Conservation (phyloP, 2,329 filamentous ascomycete species). For the Xylariaceae sp. region DNA sequence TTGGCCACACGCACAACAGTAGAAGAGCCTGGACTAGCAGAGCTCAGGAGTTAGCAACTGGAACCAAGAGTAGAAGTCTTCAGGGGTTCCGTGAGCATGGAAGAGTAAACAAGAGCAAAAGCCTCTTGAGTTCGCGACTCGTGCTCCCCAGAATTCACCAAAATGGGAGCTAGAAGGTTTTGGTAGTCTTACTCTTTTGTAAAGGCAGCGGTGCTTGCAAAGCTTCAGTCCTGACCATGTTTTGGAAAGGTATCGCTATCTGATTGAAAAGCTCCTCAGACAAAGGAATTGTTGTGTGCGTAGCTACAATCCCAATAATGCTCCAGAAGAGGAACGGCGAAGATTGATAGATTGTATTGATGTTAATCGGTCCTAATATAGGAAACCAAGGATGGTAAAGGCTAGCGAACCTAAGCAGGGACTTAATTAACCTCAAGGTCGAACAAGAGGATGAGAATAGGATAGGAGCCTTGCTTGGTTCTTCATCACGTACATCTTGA, state of each 20-base stretch:
- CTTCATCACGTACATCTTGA: slow-evolving; percentile 32
- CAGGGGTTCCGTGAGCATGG: too few relatives aligned
- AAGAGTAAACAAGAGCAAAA: too few relatives aligned
- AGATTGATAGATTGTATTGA: slow-evolving; percentile 33
- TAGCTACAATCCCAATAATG: slow-evolving; percentile 34
- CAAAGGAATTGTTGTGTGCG: slow-evolving; percentile 25
- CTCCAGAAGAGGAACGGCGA: slow-evolving; percentile 42
- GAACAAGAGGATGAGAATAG: not conserved
- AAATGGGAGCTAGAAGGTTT: too few relatives aligned
- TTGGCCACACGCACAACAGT: slow-evolving; percentile 38
- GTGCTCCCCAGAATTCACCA: too few relatives aligned
- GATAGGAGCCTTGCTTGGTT: not conserved
- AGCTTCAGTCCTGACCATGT: slow-evolving; percentile 29
- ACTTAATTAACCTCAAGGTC: not conserved
- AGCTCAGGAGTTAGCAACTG: too few relatives aligned
- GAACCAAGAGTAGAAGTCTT: too few relatives aligned
- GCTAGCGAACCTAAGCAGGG: slow-evolving; percentile 32
- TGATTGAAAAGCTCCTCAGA: slow-evolving; percentile 31
- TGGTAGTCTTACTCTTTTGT: too few relatives aligned
- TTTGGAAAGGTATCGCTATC: slow-evolving; percentile 34
- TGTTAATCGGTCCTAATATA: slow-evolving; percentile 37
- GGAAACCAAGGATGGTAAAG: slow-evolving; percentile 37
- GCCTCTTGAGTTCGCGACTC: too few relatives aligned
- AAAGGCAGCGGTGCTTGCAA: slow-evolving; percentile 37
- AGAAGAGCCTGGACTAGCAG: slow-evolving; percentile 41